These are phyloP conservation scores for Penicillium sumatraense DNA, from an alignment of 2,329 filamentous ascomycete species.

Conservation along the genomic window DNA sequence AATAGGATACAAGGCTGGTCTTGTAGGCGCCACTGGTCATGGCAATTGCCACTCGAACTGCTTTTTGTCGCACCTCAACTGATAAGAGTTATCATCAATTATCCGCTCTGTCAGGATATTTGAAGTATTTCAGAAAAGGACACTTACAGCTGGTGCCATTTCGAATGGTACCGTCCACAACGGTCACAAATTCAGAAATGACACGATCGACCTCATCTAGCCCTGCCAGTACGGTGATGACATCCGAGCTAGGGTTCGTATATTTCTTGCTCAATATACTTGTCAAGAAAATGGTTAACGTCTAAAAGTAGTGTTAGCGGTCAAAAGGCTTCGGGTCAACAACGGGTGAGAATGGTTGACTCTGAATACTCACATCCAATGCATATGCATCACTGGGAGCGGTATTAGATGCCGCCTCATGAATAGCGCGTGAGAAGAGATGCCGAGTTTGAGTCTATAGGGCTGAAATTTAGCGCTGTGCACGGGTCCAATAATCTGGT, in stretches of 20 bases:
- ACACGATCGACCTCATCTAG: conserved; percentile 85
- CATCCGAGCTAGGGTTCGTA: conserved; percentile 91
- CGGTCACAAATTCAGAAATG: conserved; percentile 85
- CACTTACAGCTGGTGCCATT: conserved; percentile 71
- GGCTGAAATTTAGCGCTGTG: conserved; percentile 19
- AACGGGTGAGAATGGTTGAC: background rate
- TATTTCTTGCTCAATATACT: conserved; percentile 86
- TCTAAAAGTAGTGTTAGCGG: conserved; percentile 63
- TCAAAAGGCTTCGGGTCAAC: background rate
- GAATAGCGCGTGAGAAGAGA: conserved; percentile 75
- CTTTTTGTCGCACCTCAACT: conserved; percentile 78
- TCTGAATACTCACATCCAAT: conserved; percentile 69
- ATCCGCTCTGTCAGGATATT: background rate
- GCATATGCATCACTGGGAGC: conserved; percentile 74
- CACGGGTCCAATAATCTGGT: background rate
- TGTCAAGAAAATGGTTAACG: conserved; percentile 84
- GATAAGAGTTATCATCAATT: conserved; percentile 9
- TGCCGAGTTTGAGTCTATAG: conserved; percentile 69
- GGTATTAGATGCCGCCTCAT: conserved; percentile 65
- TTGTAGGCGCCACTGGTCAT: conserved; percentile 94
- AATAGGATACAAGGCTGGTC: conserved; percentile 90
- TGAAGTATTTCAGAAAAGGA: background rate
- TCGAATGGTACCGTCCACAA: conserved; percentile 80
- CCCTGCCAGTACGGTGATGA: conserved; percentile 86
- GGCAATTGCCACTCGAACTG: conserved; percentile 78